Percentiles rank a stretch among this genome's conserved stretches.
phyloP scores from a whole-genome alignment of 805 yeast species.

The Saccharomycopsis malanga region DNA sequence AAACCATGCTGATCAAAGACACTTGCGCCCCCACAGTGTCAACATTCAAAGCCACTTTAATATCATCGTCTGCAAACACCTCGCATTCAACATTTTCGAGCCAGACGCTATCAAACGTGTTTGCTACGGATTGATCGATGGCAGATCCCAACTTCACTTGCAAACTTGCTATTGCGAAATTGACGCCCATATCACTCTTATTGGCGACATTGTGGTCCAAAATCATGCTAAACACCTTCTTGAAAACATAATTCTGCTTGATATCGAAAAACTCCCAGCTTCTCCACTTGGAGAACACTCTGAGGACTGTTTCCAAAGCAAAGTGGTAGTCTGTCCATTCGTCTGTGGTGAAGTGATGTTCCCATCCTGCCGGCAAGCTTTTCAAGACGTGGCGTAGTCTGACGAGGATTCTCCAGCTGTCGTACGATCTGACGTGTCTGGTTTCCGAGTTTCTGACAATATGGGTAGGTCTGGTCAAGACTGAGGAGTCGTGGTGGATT shows the following conservation, averaged over 20 bases:
- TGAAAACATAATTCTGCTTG: conserved; percentile 49
- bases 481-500: conserved; percentile 80
- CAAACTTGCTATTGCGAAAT: background rate
- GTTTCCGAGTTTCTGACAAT: conserved; percentile 56
- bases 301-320: conserved; percentile 49
- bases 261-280: conserved; percentile 79
- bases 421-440: conserved; percentile 69
- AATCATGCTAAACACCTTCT: conserved; percentile 35
- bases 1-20: background rate
- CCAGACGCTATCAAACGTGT: background rate
- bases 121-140: too few species aligned
- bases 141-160: background rate
- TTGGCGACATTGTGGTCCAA: background rate
- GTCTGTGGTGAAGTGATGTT: conserved; percentile 28
- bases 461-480: conserved; percentile 82
- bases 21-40: background rate
- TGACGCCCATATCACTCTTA: background rate
- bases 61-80: background rate
- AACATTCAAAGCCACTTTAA: background rate
- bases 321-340: conserved; percentile 35
- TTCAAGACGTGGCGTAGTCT: conserved; percentile 68
- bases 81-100: background rate
- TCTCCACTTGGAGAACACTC: conserved; percentile 73
- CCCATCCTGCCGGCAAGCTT: conserved; percentile 52
- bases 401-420: conserved; percentile 82